Conservation (phyloP, 192 early-diverging fungal species). For the Coemansia sp. region DNA sequence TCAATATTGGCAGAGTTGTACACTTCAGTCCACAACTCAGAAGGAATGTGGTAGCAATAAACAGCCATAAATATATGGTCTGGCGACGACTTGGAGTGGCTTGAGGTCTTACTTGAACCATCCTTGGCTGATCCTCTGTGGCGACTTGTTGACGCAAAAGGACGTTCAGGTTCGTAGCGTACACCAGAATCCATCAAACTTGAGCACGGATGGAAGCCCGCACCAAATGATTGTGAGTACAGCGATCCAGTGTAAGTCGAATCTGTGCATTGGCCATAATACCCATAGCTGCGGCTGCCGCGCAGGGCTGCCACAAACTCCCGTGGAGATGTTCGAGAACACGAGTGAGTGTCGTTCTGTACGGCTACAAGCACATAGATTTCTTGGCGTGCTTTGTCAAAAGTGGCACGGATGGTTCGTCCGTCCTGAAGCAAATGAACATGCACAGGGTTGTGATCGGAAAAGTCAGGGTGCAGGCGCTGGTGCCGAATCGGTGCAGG, state of each 20-base stretch:
- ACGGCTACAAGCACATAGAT: slow-evolving; percentile 70
- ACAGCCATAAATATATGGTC: slow-evolving; percentile 46
- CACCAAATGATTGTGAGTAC: slow-evolving; percentile 18
- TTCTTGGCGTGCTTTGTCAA: slow-evolving; percentile 75
- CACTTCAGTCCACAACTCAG: slow-evolving; percentile 52
- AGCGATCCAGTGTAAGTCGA: slow-evolving; percentile 13
- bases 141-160: slow-evolving; percentile 1
- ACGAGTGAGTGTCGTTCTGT: slow-evolving; percentile 30
- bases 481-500: slow-evolving; percentile 11
- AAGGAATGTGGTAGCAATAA: slow-evolving; percentile 53
- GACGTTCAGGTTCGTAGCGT: slow-evolving; percentile 12
- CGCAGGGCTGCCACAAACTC: slow-evolving; percentile 28
- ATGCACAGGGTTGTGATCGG: slow-evolving; percentile 29
- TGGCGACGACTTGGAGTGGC: neutral
- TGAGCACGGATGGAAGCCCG: slow-evolving; percentile 36
- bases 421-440: slow-evolving; percentile 45
- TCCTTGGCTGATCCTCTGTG: neutral
- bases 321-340: slow-evolving; percentile 8
- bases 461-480: slow-evolving; percentile 16
- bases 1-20: slow-evolving; percentile 30
- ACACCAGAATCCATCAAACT: slow-evolving; percentile 28
- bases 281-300: slow-evolving; percentile 12
- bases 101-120: neutral
- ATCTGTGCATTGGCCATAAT: slow-evolving; percentile 8
- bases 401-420: slow-evolving; percentile 65